phyloP scores from a whole-genome alignment of 2,329 filamentous ascomycete genomes.

The Metarhizium anisopliae region DNA sequence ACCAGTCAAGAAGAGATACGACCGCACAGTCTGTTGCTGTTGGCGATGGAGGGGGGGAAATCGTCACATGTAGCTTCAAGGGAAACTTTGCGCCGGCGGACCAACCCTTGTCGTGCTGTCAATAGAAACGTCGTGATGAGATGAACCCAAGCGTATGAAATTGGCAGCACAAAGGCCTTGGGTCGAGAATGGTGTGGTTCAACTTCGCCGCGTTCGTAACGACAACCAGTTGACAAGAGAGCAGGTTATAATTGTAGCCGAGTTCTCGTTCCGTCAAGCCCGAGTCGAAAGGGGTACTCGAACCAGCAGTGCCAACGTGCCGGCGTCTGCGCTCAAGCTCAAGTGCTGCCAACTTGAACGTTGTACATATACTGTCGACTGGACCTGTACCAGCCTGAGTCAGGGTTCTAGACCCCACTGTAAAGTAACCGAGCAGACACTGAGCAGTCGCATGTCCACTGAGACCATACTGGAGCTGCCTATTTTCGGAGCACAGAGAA shows the following conservation, averaged over 20 bases:
- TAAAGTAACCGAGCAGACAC: neutral
- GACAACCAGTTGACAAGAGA: neutral
- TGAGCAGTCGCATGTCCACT: neutral
- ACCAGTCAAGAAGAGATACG: neutral
- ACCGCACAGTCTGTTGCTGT: neutral
- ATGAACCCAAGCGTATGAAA: no score
- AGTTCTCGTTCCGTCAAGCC: neutral
- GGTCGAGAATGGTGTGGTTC: neutral
- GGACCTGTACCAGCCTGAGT: neutral
- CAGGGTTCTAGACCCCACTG: neutral
- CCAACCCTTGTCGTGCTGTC: neutral
- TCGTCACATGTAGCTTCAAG: neutral
- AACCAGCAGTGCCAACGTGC: no score
- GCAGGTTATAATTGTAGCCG: neutral
- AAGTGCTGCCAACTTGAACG: neutral
- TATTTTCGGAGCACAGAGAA: neutral
- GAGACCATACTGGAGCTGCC: neutral
- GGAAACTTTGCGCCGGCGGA: neutral
- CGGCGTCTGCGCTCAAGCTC: no score
- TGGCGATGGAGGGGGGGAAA: neutral
- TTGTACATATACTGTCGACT: no score
- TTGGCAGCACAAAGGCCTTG: neutral
- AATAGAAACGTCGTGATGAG: neutral
- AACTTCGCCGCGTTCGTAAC: no score
- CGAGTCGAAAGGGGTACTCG: neutral